Base-by-base conservation (phyloP, 768 basidiomycete genomes). In the Hebeloma cylindrosporum region DNA sequence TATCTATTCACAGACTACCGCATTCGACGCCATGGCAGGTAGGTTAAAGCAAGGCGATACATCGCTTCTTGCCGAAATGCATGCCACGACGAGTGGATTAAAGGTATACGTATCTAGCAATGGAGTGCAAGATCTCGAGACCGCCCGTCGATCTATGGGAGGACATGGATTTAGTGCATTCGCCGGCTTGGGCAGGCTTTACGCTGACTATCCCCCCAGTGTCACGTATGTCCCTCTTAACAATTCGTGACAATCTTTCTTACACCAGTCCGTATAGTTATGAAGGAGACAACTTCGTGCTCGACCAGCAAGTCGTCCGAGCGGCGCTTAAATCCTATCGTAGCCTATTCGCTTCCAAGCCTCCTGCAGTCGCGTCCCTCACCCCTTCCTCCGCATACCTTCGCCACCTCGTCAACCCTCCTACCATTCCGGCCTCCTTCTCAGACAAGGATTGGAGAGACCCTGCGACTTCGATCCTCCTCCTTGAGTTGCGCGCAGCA, bases 281-380 rank as follows among this genome's bases (percentile, higher is more conserved):
- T 50, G 87, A 89, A 65, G 86, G 87, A 10, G 88, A 90, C 56
- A 89, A 90, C 58, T 88, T 76, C 48, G 82, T 88, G 4, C 72
- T 90, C 8, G 82, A 86, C 52, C 73, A 78, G 36, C 88, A 90
- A 62, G 85, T 87, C 25, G 78, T 85, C 25, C 78, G 85, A 17
- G 79, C 83, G 0, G 83, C 84, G 2, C 63, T 86, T 21, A 89
- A 87, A 53, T 73, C 83, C 0, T 75, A 74, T 55, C 66, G 61
- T 13, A 54, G 48, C 11, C 57, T 77, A 5, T 61, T 65, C 23
- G 51, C 66, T 3, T 51, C 63, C 1, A 50, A 54, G 5, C 51
- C 58, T 9, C 54, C 65, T 1, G 53, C 65, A 0, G 45, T 57
- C 11, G 31, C 56, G 2, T 45, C 58, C 4, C 68, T 82, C 16